These are phyloP conservation scores for Psilocybe sp. DNA, from an alignment of 768 basidiomycete genomes.

Conservation along the genomic window DNA sequence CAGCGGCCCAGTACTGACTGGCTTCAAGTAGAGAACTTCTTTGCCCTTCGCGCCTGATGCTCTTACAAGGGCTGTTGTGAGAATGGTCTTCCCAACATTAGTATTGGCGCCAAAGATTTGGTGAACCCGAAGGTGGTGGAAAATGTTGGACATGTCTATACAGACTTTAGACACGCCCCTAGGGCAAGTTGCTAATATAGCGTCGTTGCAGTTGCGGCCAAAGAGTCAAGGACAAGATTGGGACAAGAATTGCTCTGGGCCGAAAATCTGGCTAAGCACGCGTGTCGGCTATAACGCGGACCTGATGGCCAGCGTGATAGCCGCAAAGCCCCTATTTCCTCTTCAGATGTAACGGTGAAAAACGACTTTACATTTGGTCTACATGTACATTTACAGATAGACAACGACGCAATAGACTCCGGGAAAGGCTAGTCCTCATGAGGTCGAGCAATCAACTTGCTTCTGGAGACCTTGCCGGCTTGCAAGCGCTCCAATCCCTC, in stretches of 20 bases:
- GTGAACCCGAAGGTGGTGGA: slow-evolving; percentile 80
- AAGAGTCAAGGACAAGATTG: too few relatives aligned
- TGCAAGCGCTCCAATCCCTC: slow-evolving; percentile 8
- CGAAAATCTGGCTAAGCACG: neutral
- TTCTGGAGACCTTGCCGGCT: slow-evolving; percentile 8
- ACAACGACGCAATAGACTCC: too few relatives aligned
- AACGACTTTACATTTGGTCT: too few relatives aligned
- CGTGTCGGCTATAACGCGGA: slow-evolving; percentile 1
- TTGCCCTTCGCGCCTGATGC: slow-evolving; percentile 61
- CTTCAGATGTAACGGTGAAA: too few relatives aligned
- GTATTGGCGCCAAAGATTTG: slow-evolving; percentile 97
- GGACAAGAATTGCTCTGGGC: neutral
- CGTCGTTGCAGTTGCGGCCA: neutral
- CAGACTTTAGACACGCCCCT: too few relatives aligned
- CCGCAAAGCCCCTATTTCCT: too few relatives aligned
- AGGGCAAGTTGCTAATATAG: neutral
- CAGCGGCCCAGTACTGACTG: slow-evolving; percentile 83
- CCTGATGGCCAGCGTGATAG: neutral
- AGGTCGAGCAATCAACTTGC: slow-evolving; percentile 13
- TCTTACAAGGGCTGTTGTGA: slow-evolving; percentile 80
- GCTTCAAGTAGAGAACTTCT: slow-evolving; percentile 75
- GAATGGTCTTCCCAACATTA: slow-evolving; percentile 91
- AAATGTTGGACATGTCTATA: slow-evolving; percentile 71
- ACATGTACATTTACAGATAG: too few relatives aligned
- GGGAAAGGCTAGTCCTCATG: too few relatives aligned